phyloP scores from a whole-genome alignment of 1,139 yeast species.

The Candida albicans region DNA sequence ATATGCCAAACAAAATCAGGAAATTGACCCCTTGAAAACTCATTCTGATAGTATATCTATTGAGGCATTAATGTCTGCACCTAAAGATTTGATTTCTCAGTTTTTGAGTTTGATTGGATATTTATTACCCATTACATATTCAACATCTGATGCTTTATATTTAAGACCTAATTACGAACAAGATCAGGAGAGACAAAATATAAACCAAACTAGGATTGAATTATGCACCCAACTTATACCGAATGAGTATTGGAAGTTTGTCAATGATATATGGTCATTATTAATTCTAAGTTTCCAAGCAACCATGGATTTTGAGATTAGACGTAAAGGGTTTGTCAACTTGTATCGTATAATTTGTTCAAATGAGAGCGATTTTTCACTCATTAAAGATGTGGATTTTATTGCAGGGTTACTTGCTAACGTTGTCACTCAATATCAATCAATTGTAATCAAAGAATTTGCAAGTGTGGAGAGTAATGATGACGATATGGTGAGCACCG shows the following conservation, averaged over 20 bases:
- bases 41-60: constrained; percentile 24
- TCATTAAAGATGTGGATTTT: constrained; percentile 24
- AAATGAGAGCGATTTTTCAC: constrained; percentile 19
- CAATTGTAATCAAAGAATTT: constrained; percentile 23
- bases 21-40: neutral
- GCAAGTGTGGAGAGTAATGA: constrained; percentile 7
- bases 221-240: constrained; percentile 24
- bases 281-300: constrained; percentile 72
- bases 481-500: constrained; percentile 11
- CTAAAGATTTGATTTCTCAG: constrained; percentile 61
- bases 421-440: constrained; percentile 61
- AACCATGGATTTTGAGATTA: constrained; percentile 66
- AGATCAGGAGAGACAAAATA: constrained; percentile 23
- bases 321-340: constrained; percentile 59
- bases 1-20: constrained; percentile 23
- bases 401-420: constrained; percentile 62
- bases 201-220: constrained; percentile 30
- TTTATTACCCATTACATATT: constrained; percentile 51
- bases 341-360: constrained; percentile 54
- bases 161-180: constrained; percentile 26
- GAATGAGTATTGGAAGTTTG: constrained; percentile 41
- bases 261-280: constrained; percentile 55
- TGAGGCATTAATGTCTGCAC: constrained; percentile 74
- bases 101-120: constrained; percentile 58
- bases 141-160: constrained; percentile 32